A percentile compares a stretch with the other conserved stretches of the same genome.
Conservation (phyloP, 148 eudicot species). For the Camellia japonica region DNA sequence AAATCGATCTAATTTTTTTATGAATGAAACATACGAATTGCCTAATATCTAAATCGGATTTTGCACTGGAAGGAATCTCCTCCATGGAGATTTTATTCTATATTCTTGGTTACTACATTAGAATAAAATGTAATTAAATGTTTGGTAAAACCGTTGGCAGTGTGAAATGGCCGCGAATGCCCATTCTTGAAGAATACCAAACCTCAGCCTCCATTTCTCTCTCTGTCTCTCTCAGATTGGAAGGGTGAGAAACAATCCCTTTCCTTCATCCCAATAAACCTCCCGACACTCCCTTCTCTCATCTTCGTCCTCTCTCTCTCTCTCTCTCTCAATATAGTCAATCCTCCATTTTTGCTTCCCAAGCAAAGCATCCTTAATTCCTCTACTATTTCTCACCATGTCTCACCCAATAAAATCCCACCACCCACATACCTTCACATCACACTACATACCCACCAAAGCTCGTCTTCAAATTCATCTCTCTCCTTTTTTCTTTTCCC, state of each 20-base stretch:
- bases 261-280: conserved; percentile 31
- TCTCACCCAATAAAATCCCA: conserved; percentile 21
- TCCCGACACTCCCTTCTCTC: conserved; percentile 7
- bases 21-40: no score
- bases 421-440: neutral
- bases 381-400: neutral
- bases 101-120: no score
- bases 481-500: neutral
- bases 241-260: conserved; percentile 32
- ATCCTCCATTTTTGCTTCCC: conserved; percentile 18
- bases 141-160: neutral
- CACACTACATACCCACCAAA: neutral
- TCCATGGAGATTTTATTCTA: no score
- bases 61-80: no score
- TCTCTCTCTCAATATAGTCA: neutral
- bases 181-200: conserved; percentile 43
- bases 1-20: no score
- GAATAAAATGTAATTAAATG: no score
- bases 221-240: conserved; percentile 16
- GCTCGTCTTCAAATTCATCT: neutral
- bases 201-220: conserved; percentile 5
- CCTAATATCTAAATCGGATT: no score
- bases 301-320: conserved; percentile 9
- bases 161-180: conserved; percentile 42
- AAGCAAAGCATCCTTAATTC: conserved; percentile 38